Evolutionary conservation across 2,329 filamentous ascomycete species (phyloP), one percentile per base, ranked within the genome.

Genomic region (Fusarium euwallaceae): DNA sequence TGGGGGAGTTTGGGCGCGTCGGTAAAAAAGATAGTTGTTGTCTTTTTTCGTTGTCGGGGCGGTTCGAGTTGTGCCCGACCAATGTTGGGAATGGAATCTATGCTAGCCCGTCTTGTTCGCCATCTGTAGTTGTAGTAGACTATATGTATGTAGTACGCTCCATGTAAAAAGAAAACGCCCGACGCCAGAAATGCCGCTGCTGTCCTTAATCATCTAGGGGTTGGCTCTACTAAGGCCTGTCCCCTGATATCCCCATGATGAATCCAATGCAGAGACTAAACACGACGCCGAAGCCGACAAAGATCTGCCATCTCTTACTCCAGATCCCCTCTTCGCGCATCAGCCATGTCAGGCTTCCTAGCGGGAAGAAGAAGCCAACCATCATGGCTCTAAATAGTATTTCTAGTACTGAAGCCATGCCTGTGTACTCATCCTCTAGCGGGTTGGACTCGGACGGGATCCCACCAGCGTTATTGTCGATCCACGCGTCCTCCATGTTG

Each of bases 321-420:
- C 95, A 97, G 69, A 98, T 92, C 1, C 94, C 95, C 67, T 97
- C 94, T 82, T 98, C 94, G 69, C 95, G 88, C 74, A 96, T 89
- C 60, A 97, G 86, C 95, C 95, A 98, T 62, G 93, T 91, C 66
- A 96, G 86, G 78, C 94, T 95, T 0, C 94, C 96, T 11, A 98
- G 83, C 5, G 97, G 97, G 91, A 96, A 98, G 82, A 99, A 93
- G 86, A 98, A 99, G 0, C 97, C 97, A 78, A 97, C 94, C 69
- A 97, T 86, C 82, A 97, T 94, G 6, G 95, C 97, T 84, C 92
- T 94, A 68, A 98, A 87, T 86, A 98, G 90, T 79, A 97, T 92
- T 79, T 98, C 96, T 53, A 98, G 85, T 12, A 93, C 84, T 2
- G 83, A 80, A 17, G 86, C 82, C 65, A 89, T 86, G 29, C 86